Conservation (phyloP, 2,329 filamentous ascomycete genomes). For the Penicillium sp. region DNA sequence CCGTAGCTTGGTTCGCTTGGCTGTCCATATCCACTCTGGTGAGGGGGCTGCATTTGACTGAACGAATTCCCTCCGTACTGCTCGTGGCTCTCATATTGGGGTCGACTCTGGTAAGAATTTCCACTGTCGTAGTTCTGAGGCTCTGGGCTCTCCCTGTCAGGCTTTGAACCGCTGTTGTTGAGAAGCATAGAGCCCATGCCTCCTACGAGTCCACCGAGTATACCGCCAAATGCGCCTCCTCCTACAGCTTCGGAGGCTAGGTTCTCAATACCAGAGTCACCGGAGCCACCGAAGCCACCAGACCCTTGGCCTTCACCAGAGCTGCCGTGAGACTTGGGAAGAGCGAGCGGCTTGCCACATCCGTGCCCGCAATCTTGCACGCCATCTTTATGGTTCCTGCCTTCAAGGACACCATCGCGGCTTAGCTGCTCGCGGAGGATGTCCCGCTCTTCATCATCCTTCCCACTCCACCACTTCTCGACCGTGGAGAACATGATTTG, state of each 20-base stretch:
- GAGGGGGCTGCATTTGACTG: slow-evolving; percentile 1
- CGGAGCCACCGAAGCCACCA: slow-evolving; percentile 26
- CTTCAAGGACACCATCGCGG: slow-evolving; percentile 71
- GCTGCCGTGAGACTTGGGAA: slow-evolving; percentile 58
- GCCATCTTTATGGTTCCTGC: slow-evolving; percentile 82
- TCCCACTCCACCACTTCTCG: slow-evolving; percentile 75
- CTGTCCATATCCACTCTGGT: slow-evolving; percentile 14
- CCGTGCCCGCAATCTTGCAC: slow-evolving; percentile 82
- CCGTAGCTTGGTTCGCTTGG: slow-evolving; percentile 19
- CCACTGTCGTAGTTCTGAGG: slow-evolving; percentile 8
- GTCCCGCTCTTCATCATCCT: slow-evolving; percentile 61
- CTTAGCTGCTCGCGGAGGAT: slow-evolving; percentile 72
- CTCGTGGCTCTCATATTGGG: slow-evolving; percentile 11
- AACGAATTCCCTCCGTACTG: slow-evolving; percentile 16
- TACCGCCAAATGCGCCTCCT: slow-evolving; percentile 64
- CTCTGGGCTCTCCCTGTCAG: slow-evolving; percentile 13
- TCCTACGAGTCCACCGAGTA: slow-evolving; percentile 67
- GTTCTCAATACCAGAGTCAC: slow-evolving; percentile 45
- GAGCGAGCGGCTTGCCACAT: slow-evolving; percentile 74
- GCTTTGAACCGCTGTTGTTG: slow-evolving; percentile 44
- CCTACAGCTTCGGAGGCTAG: slow-evolving; percentile 60
- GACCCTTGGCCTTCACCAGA: slow-evolving; percentile 20
- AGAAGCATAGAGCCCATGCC: slow-evolving; percentile 61
- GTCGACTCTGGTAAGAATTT: slow-evolving; percentile 6
- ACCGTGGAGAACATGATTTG: slow-evolving; percentile 75